phyloP scores from a whole-genome alignment of 2,329 filamentous ascomycete species.

The Cordyceps farinosa region DNA sequence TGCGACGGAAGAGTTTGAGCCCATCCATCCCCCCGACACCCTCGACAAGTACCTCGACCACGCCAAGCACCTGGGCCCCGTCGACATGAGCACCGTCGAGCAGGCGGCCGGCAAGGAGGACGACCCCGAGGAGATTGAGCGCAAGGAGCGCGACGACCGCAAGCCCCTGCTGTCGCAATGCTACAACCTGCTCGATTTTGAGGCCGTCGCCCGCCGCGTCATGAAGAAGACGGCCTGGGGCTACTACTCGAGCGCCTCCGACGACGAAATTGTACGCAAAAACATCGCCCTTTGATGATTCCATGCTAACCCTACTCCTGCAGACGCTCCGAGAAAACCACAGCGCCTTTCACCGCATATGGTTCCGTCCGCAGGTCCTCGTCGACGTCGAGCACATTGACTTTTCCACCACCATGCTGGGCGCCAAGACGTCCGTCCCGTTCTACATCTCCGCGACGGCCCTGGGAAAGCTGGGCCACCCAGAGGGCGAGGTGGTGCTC shows the following conservation, averaged over 20 bases:
- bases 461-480: slow-evolving; percentile 88
- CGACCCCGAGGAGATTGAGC: slow-evolving; percentile 53
- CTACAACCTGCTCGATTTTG: slow-evolving; percentile 94
- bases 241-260: slow-evolving; percentile 90
- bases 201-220: slow-evolving; percentile 80
- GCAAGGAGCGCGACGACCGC: slow-evolving; percentile 67
- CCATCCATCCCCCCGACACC: slow-evolving; percentile 84
- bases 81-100: slow-evolving; percentile 81
- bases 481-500: slow-evolving; percentile 88
- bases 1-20: slow-evolving; percentile 87
- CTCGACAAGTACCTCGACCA: slow-evolving; percentile 78
- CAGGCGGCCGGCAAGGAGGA: slow-evolving; percentile 68
- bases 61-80: slow-evolving; percentile 83
- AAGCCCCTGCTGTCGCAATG: slow-evolving; percentile 84
- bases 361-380: slow-evolving; percentile 89
- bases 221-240: slow-evolving; percentile 98
- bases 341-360: slow-evolving; percentile 90
- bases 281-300: no score
- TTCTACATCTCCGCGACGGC: slow-evolving; percentile 98
- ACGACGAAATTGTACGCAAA: slow-evolving; percentile 40
- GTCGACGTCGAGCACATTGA: slow-evolving; percentile 87
- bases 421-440: slow-evolving; percentile 75
- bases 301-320: background rate
- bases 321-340: slow-evolving; percentile 95
- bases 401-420: slow-evolving; percentile 89